phyloP scores from a whole-genome alignment of 1,284 basidiomycete genomes.

The Ustilago trichophora region DNA sequence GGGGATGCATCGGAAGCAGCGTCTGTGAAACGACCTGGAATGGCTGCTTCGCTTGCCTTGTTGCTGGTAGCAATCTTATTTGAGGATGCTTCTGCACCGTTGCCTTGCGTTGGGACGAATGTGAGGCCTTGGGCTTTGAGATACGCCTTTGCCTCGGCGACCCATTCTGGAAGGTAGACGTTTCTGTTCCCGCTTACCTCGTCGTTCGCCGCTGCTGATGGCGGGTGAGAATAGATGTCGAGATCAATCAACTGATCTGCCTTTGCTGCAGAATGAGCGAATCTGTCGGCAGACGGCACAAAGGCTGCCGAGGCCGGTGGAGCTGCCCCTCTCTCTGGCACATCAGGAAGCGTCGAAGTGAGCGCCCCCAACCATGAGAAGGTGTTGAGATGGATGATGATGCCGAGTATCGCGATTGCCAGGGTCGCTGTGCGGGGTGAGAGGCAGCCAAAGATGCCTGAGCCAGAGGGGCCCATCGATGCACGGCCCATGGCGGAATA shows the following conservation, averaged over 20 bases:
- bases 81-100: neutral
- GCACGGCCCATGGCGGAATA: constrained; percentile 24
- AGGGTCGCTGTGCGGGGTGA: constrained; percentile 49
- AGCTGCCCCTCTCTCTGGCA: constrained; percentile 27
- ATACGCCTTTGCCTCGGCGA: constrained; percentile 43
- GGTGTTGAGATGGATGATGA: constrained; percentile 47
- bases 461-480: constrained; percentile 5
- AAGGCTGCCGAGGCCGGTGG: constrained; percentile 8
- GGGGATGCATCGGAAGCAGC: constrained; percentile 1
- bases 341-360: constrained; percentile 36
- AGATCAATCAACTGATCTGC: constrained; percentile 15
- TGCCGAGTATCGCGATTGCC: constrained; percentile 49
- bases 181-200: constrained; percentile 4
- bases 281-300: constrained; percentile 5
- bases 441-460: constrained; percentile 26
- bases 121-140: constrained; percentile 38
- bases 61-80: neutral
- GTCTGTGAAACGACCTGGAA: constrained; percentile 1
- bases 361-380: constrained; percentile 45
- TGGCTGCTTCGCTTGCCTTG: neutral
- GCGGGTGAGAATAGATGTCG: constrained; percentile 2
- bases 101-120: constrained; percentile 9
- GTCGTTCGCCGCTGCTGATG: constrained; percentile 1
- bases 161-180: constrained; percentile 28
- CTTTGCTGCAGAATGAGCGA: constrained; percentile 26